Conservation (phyloP, 2,329 filamentous ascomycete species). For the Cladosporium sp. region DNA sequence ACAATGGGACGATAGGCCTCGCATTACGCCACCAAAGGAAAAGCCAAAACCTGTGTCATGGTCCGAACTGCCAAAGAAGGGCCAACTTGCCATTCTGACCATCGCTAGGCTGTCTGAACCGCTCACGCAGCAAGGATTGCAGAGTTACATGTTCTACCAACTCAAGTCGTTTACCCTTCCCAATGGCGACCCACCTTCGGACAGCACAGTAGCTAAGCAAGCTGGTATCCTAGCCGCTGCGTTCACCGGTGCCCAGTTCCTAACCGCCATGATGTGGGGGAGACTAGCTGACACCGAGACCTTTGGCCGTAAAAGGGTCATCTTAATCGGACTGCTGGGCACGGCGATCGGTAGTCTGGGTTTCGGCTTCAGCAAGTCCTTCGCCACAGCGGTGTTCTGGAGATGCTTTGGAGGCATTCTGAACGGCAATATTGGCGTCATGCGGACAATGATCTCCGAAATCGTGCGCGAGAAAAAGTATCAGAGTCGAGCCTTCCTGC, state of each 20-base stretch:
- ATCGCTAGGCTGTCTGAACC: slow-evolving; percentile 78
- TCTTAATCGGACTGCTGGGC: slow-evolving; percentile 72
- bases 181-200: slow-evolving; percentile 43
- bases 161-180: slow-evolving; percentile 63
- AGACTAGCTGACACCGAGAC: slow-evolving; percentile 60
- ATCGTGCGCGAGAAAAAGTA: slow-evolving; percentile 65
- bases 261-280: slow-evolving; percentile 81
- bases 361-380: slow-evolving; percentile 65
- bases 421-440: slow-evolving; percentile 71
- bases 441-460: slow-evolving; percentile 71
- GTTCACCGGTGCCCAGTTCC: slow-evolving; percentile 77
- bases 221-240: slow-evolving; percentile 73
- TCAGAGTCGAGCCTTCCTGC: slow-evolving; percentile 52
- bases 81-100: slow-evolving; percentile 72
- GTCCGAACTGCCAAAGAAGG: slow-evolving; percentile 69
- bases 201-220: slow-evolving; percentile 67
- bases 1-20: slow-evolving; percentile 18
- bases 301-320: slow-evolving; percentile 68
- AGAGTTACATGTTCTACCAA: slow-evolving; percentile 84
- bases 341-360: slow-evolving; percentile 63
- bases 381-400: slow-evolving; percentile 60
- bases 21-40: slow-evolving; percentile 13
- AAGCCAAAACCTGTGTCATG: slow-evolving; percentile 58
- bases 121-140: slow-evolving; percentile 71
- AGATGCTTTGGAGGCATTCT: slow-evolving; percentile 62